phyloP scores from a whole-genome alignment of 1,139 yeast species.

The Taphrina deformans region DNA sequence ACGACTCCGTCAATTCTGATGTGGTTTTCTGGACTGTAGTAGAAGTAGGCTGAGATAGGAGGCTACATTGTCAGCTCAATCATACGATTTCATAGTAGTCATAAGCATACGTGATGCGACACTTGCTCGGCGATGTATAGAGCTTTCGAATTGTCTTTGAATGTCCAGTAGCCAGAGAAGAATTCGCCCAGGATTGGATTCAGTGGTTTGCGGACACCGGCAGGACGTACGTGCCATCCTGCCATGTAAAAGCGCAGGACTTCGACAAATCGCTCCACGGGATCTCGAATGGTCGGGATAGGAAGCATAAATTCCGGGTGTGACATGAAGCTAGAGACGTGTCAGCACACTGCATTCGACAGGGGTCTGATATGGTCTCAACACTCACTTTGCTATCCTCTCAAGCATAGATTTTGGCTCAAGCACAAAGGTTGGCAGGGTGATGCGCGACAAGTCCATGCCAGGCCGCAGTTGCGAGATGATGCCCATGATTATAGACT shows the following conservation, averaged over 20 bases:
- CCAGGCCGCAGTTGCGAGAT: constrained; percentile 60
- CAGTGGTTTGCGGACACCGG: constrained; percentile 94
- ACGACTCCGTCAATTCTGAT: constrained; percentile 88
- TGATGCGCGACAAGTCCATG: constrained; percentile 81
- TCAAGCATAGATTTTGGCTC: constrained; percentile 96
- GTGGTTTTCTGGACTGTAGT: constrained; percentile 73
- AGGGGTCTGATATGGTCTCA: too few relatives aligned
- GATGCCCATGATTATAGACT: constrained; percentile 32
- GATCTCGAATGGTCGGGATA: constrained; percentile 62
- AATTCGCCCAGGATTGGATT: constrained; percentile 93
- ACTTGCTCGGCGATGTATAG: constrained; percentile 85
- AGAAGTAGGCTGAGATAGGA: constrained; percentile 91
- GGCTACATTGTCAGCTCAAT: constrained; percentile 8
- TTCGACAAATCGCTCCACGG: constrained; percentile 64
- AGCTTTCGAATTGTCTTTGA: constrained; percentile 58
- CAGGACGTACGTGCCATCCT: constrained; percentile 98
- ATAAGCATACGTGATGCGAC: constrained; percentile 63
- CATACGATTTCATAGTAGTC: constrained; percentile 50
- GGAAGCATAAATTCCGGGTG: constrained; percentile 73
- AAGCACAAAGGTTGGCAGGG: constrained; percentile 89
- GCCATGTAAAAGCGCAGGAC: constrained; percentile 79
- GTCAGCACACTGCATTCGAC: not conserved
- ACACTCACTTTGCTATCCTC: constrained; percentile 81
- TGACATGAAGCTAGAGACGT: constrained; percentile 46
- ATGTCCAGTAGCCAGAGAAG: constrained; percentile 88